Percentiles rank a stretch among this genome's conserved stretches.
phyloP scores from a whole-genome alignment of 768 basidiomycete genomes.

The Sutorius australiensis region DNA sequence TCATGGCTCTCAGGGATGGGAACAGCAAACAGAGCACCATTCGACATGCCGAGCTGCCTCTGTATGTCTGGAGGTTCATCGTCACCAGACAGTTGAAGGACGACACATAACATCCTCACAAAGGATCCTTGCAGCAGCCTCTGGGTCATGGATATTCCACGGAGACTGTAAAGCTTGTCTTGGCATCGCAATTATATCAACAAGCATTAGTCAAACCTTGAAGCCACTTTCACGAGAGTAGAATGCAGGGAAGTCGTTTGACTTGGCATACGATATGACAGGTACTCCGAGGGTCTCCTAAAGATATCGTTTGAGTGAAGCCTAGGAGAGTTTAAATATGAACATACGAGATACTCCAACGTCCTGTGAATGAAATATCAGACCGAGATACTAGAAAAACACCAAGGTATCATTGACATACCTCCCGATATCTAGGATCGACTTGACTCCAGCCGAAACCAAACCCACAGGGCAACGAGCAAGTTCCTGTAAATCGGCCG shows the following conservation, averaged over 20 bases:
- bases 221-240: conserved; percentile 82
- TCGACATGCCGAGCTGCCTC: conserved; percentile 63
- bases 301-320: not conserved
- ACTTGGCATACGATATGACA: conserved; percentile 72
- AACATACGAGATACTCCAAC: conserved; percentile 68
- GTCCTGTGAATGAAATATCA: conserved; percentile 45
- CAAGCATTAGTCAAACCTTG: conserved; percentile 37
- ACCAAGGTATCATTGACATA: conserved; percentile 17
- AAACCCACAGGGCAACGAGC: conserved; percentile 86
- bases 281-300: conserved; percentile 96
- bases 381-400: not conserved
- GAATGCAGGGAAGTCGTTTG: conserved; percentile 91
- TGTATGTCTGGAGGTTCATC: conserved; percentile 52
- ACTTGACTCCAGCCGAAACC: conserved; percentile 91
- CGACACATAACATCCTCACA: conserved; percentile 43
- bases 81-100: conserved; percentile 1
- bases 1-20: conserved; percentile 85
- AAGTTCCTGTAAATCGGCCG: conserved; percentile 89
- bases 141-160: conserved; percentile 65
- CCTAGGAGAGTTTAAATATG: not conserved
- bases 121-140: conserved; percentile 68
- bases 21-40: conserved; percentile 79
- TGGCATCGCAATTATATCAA: not conserved
- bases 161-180: conserved; percentile 54
- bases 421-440: conserved; percentile 90